phyloP scores from a whole-genome alignment of 192 early-diverging fungal species.

The Coemansia sp. region DNA sequence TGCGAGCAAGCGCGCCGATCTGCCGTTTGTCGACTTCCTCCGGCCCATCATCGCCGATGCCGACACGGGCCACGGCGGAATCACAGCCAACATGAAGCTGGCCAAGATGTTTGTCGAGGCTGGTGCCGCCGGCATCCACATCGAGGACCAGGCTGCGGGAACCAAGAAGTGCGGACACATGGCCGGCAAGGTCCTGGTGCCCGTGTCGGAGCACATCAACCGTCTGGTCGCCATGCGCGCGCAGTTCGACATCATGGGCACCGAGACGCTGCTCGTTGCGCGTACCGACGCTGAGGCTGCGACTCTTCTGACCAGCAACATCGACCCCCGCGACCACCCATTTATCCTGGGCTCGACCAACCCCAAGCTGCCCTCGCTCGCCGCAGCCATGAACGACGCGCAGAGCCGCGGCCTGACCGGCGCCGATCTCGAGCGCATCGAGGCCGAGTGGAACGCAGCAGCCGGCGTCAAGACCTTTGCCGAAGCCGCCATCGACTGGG shows the following conservation, averaged over 20 bases:
- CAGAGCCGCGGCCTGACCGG: conserved; percentile 69
- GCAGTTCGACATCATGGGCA: conserved; percentile 98
- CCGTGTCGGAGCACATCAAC: conserved; percentile 97
- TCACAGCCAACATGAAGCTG: conserved; percentile 95
- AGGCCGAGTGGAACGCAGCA: conserved; percentile 76
- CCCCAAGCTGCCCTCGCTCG: conserved; percentile 66
- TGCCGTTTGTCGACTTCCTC: conserved; percentile 81
- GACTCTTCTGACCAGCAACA: conserved; percentile 92
- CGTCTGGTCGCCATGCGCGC: conserved; percentile 89
- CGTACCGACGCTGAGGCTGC: conserved; percentile 98
- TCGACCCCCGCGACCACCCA: conserved; percentile 91
- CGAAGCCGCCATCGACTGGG: conserved; percentile 72
- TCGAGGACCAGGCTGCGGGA: conserved; percentile 90
- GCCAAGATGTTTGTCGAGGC: conserved; percentile 97
- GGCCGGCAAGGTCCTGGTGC: conserved; percentile 98
- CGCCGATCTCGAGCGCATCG: conserved; percentile 72
- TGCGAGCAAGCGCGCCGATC: conserved; percentile 62
- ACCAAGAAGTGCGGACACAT: conserved; percentile 99
- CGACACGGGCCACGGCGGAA: conserved; percentile 98
- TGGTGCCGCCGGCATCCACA: conserved; percentile 92
- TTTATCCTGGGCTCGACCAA: conserved; percentile 96
- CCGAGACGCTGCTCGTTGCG: conserved; percentile 89
- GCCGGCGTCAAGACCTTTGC: conserved; percentile 81
- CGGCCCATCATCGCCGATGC: conserved; percentile 96
- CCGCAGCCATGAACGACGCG: conserved; percentile 76